Base-by-base conservation (phyloP, 2,329 filamentous ascomycete species). In the Hypoxylon sp. region DNA sequence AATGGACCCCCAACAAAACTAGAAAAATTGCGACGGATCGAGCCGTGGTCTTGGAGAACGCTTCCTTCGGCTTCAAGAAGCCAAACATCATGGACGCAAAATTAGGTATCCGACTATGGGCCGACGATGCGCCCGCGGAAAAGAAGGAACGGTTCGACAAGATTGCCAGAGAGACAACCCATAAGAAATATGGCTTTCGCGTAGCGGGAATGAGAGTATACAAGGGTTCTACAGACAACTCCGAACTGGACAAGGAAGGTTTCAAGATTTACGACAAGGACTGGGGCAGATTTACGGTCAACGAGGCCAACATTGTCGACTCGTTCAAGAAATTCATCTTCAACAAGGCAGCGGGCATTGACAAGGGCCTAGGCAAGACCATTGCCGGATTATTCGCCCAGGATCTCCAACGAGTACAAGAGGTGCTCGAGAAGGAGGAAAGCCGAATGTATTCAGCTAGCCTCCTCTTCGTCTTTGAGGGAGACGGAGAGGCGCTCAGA, bases 11-110 rank as follows among this genome's bases (percentile, higher is more conserved):
- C 2, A 82, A 77, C 51, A 80, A 80, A 64, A 78, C 75, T 41
- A 79, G 78, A 51, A 83, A 79, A 68, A 93, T 98, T 58, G 81
- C 85, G 20, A 97, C 92, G 0, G 87, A 92, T 52, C 81, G 86
- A 51, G 90, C 91, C 2, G 88, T 97, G 15, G 92, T 96, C 10
- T 79, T 98, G 23, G 89, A 93, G 71, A 97, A 97, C 72, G 84
- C 91, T 5, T 88, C 92, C 0, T 83, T 85, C 63, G 92, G 91
- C 0, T 98, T 93, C 79, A 85, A 84, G 68, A 84, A 85, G 56
- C 92, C 95, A 5, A 98, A 97, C 67, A 92, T 99, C 6, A 79
- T 99, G 55, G 95, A 99, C 71, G 85, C 96, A 64, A 99, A 99
- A 78, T 85, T 99, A 17, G 95, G 95, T 38, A 83, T 87, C 46